Evolutionary conservation across 2,329 filamentous ascomycete genomes (phyloP).

Genomic region (Colletotrichum chlorophyti): DNA sequence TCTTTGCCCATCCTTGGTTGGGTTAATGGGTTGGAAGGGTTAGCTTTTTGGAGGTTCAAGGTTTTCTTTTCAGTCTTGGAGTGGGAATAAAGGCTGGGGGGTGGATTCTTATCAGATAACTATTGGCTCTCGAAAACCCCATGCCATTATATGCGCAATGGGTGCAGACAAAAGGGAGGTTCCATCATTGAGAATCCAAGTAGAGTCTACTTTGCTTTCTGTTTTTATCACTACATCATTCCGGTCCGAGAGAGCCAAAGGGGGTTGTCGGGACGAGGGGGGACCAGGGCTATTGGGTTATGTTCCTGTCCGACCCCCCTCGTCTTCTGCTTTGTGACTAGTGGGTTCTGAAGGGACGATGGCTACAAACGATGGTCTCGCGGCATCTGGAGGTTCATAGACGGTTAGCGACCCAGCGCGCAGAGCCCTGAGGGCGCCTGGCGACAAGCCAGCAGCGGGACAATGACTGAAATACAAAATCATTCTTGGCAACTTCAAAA

Average conservation of each 20-base stretch:
- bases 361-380: background rate
- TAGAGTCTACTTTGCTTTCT: conserved; percentile 4
- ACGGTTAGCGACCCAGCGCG: conserved; percentile 3
- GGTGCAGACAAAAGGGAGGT: conserved; percentile 1
- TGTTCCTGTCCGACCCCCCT: too few species aligned
- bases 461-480: too few species aligned
- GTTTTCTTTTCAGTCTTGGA: background rate
- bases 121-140: conserved; percentile 4
- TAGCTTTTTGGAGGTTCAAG: conserved; percentile 5
- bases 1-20: background rate
- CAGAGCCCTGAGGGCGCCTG: background rate
- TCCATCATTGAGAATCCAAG: background rate
- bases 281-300: too few species aligned
- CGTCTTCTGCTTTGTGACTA: too few species aligned
- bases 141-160: background rate
- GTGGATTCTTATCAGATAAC: background rate
- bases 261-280: background rate
- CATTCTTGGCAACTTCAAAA: too few species aligned
- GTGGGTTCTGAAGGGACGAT: too few species aligned
- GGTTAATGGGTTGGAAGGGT: background rate
- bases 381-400: conserved; percentile 3
- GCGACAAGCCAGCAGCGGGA: too few species aligned
- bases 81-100: background rate
- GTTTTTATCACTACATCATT: background rate
- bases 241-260: too few species aligned